Percentiles rank a stretch among this genome's conserved stretches.
Evolutionary conservation across 345 rosid genomes (phyloP).

Genomic region (Euphorbia pulcherrima): DNA sequence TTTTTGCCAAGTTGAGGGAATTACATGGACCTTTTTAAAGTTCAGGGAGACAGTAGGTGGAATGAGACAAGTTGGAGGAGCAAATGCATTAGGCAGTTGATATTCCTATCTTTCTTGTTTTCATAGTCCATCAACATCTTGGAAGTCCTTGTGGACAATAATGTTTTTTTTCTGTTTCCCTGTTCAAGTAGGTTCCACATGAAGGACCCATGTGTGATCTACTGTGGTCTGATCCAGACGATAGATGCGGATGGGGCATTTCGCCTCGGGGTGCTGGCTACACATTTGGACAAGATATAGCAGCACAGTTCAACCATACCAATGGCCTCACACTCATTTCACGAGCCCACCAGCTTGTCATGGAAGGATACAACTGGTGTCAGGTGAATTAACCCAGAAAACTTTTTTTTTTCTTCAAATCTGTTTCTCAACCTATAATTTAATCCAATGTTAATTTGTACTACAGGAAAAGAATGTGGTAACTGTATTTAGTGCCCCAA

Average conservation of each 20-base stretch:
- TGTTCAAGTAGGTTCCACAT: constrained; percentile 68
- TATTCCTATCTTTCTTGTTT: not conserved
- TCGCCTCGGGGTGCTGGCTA: constrained; percentile 99
- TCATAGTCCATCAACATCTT: not conserved
- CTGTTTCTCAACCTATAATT: not conserved
- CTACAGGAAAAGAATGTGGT: constrained; percentile 82
- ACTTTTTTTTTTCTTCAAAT: not conserved
- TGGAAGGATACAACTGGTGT: constrained; percentile 97
- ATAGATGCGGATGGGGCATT: constrained; percentile 96
- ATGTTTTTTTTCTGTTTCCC: not conserved
- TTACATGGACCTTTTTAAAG: too few relatives aligned
- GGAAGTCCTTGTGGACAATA: not conserved
- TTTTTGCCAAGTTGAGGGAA: too few relatives aligned
- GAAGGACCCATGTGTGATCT: constrained; percentile 99
- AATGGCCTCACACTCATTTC: constrained; percentile 85
- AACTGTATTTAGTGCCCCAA: constrained; percentile 93
- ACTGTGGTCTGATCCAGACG: constrained; percentile 98
- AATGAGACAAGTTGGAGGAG: too few relatives aligned
- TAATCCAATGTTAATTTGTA: not conserved
- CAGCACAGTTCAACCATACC: constrained; percentile 72
- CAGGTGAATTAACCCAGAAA: constrained; percentile 47
- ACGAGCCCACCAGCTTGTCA: constrained; percentile 94
- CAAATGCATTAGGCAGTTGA: not conserved
- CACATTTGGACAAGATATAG: constrained; percentile 93
- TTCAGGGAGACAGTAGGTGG: too few relatives aligned